Evolutionary conservation across 352 stramenopile species (phyloP), one percentile per base, ranked within the genome.

Genomic region (Phytophthora citricola): DNA sequence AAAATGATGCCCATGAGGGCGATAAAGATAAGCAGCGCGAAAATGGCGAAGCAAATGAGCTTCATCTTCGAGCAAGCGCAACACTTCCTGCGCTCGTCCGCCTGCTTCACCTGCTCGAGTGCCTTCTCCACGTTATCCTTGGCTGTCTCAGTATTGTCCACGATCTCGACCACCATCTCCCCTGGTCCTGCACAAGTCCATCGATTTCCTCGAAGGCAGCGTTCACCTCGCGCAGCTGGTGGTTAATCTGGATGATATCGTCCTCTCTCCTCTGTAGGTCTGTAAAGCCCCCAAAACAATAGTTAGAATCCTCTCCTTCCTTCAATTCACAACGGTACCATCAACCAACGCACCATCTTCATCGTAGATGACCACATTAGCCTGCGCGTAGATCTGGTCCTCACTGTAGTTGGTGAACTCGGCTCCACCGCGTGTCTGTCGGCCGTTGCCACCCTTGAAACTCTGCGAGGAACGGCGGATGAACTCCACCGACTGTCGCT

Each of bases 221-320:
- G 48, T 95, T 95, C 26, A 95, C 87, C 61, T 95, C 88, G 0
- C 85, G 78, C 27, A 95, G 69, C 56, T 95, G 87, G 55, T 94
- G 86, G 68, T 94, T 94, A 64, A 95, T 95, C 52, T 94, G 87
- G 58, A 95, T 78, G 46, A 95, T 95, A 45, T 95, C 88, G 26
- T 95, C 83, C 58, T 95, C 88, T 74, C 88, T 73, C 49, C 86
- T 76, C 29, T 85, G 81, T 32, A 95, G 24, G 56, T 95, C 87
- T 95, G 58, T 27, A 46, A 27, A 56, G 24, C 41, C 27, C 63
- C 40, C 68, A 52, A 14, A 70, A 29, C 11, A 43, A 17, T 11
- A 53, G 41, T 59, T 34, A 61, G 8, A 45, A n/a, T 14, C 22
- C 27, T 31, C 27, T 31, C 27, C 2, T 31, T 6, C 3, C 10